phyloP scores from a whole-genome alignment of 306 rosid species.

The Cucurbita maxima region DNA sequence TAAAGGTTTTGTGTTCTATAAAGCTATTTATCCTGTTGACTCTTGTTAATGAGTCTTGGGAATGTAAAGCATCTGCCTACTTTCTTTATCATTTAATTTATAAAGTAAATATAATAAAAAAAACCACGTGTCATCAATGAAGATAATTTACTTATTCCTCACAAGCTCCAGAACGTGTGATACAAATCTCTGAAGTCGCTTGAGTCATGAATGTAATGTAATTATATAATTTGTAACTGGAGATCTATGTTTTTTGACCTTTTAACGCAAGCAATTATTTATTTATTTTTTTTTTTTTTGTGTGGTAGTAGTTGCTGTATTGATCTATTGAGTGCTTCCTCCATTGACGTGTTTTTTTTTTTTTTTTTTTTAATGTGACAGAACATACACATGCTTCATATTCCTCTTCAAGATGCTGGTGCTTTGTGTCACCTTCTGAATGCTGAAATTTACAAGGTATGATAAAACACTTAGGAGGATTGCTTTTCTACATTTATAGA shows the following conservation, averaged over 20 bases:
- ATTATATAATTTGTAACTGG: background rate
- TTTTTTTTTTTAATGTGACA: conserved; percentile 18
- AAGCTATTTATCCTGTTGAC: background rate
- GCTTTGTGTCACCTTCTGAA: conserved; percentile 32
- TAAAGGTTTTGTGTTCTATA: background rate
- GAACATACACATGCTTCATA: conserved; percentile 58
- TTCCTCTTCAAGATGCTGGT: conserved; percentile 35
- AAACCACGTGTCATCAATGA: background rate
- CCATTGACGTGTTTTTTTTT: background rate
- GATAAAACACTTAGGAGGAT: conserved; percentile 7
- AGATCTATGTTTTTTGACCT: background rate
- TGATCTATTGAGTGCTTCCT: conserved; percentile 1
- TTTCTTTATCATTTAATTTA: background rate
- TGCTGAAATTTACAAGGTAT: conserved; percentile 72
- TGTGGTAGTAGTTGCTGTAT: background rate
- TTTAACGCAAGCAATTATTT: background rate
- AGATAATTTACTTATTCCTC: background rate
- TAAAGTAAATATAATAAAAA: background rate
- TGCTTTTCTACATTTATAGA: background rate
- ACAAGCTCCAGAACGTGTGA: background rate
- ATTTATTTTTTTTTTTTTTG: background rate
- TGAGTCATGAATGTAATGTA: background rate
- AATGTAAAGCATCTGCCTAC: background rate
- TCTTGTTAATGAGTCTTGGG: background rate
- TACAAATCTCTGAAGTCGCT: background rate